A percentile compares a stretch with the other conserved stretches of the same genome.
These are phyloP conservation scores for Medakamo hakoo DNA, from an alignment of 139 green algal species.

Conservation along the genomic window DNA sequence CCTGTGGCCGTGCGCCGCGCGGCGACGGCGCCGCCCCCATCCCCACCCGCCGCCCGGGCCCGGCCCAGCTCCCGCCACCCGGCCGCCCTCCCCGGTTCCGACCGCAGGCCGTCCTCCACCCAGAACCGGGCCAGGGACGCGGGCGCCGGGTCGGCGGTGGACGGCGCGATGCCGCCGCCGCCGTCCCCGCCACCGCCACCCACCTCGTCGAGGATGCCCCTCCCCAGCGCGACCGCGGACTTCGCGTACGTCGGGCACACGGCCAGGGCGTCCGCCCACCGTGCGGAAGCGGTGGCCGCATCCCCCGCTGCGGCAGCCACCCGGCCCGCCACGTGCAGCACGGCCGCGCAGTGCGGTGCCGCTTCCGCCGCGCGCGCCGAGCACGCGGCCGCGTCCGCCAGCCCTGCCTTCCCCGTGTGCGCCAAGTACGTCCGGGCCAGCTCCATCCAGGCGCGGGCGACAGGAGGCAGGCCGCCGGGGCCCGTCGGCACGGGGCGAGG, in stretches of 20 bases:
- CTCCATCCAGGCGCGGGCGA: neutral
- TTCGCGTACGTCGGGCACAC: neutral
- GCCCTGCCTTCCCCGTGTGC: neutral
- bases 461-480: neutral
- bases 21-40: too few relatives aligned
- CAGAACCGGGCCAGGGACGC: neutral
- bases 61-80: neutral
- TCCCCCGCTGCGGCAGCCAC: too few relatives aligned
- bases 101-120: neutral
- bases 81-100: neutral
- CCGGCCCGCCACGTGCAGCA: neutral
- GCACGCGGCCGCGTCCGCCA: neutral
- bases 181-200: too few relatives aligned
- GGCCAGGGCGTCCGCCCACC: neutral
- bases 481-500: neutral
- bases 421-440: neutral
- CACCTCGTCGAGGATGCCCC: too few relatives aligned
- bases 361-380: too few relatives aligned
- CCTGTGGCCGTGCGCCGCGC: neutral
- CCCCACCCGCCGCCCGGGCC: too few relatives aligned
- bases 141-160: too few relatives aligned
- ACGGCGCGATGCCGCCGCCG: neutral
- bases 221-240: neutral
- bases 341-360: neutral
- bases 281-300: neutral